Base-by-base conservation (phyloP, 2,329 filamentous ascomycete species). In the Dactylellina drechsleri region DNA sequence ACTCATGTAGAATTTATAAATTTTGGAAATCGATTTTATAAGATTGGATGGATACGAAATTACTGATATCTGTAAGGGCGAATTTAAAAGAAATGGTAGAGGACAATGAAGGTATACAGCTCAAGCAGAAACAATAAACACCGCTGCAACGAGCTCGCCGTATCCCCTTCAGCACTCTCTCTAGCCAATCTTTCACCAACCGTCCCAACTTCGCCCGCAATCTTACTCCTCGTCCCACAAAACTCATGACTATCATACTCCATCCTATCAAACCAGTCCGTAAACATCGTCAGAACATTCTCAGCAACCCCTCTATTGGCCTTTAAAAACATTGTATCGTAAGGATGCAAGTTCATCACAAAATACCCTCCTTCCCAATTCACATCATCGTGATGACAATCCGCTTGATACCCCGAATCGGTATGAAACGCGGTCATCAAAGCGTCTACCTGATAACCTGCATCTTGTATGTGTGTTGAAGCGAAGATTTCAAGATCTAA, bases 321-420 rank as follows among this genome's bases (percentile, higher is more conserved):
- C 40, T 59, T 59, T 16, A 59, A 7, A 47, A 59, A 59, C 56
- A 59, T 59, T 4, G 56, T 59, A 28, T 49, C 56, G 23, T 47
- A 59, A 3, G 56, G 56, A 28, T 49, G 56, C 20, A 59, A 16
- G 18, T 28, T 59, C 56, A 59, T 59, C 16, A 36, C 56, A 47
- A 26, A 59, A 47, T 59, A 59, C 40, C 15, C 3, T 15, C 41
- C 41, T 47, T 59, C 41, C 56, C 40, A 59, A 47, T 59, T 59
- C 8, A 59, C 41, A 31, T 59, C 56, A 18, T 59, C 56, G 56
- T 59, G 56, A 23, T 59, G 16, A 20, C 56, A 59, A 18, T 59
- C 40, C 13, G 36, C 40, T 47, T 59, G 8, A 20, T 59, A 59
- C 18, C 47, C 16, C 18, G 20, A 20, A 31, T 59, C 56, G 8